These are phyloP conservation scores for Mycena citricolor DNA, from an alignment of 1,284 basidiomycete species.

Conservation along the genomic window DNA sequence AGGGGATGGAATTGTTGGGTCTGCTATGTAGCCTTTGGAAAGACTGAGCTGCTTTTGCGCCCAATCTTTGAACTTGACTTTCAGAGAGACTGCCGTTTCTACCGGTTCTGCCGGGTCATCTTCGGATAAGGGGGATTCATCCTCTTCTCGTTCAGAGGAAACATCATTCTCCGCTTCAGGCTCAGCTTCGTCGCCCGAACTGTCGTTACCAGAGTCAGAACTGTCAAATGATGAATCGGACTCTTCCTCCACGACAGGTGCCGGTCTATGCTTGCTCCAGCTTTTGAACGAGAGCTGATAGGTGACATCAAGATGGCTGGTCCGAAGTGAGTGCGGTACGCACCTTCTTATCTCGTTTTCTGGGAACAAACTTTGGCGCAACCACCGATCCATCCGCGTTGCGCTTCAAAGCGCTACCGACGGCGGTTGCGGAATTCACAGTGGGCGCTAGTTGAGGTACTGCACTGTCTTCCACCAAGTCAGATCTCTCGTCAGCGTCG, in stretches of 20 bases:
- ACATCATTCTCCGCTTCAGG: conserved; percentile 22
- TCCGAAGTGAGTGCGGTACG: conserved; percentile 21
- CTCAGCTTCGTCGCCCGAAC: conserved; percentile 38
- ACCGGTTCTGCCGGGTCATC: conserved; percentile 11
- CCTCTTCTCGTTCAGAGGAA: conserved; percentile 22
- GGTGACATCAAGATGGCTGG: conserved; percentile 1
- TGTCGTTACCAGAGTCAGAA: conserved; percentile 68
- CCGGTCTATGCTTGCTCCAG: conserved; percentile 38
- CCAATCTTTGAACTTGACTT: conserved; percentile 80
- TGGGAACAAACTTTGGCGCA: conserved; percentile 46
- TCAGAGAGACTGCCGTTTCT: conserved; percentile 31
- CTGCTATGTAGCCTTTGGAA: conserved; percentile 52
- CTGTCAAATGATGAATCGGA: conserved; percentile 74
- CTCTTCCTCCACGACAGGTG: conserved; percentile 29
- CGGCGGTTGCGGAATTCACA: too few relatives aligned
- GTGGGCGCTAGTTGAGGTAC: background rate
- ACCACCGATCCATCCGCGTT: conserved; percentile 35
- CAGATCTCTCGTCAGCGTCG: conserved; percentile 34
- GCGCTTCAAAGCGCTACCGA: conserved; percentile 24
- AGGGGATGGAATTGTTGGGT: too few relatives aligned
- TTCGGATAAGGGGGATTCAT: conserved; percentile 21
- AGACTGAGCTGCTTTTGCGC: conserved; percentile 71
- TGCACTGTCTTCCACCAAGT: too few relatives aligned
- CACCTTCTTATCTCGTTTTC: conserved; percentile 44
- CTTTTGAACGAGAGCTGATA: conserved; percentile 33